A percentile compares a stretch with the other conserved stretches of the same genome.
Evolutionary conservation across 306 rosid genomes (phyloP).

Genomic region (Urtica urens): DNA sequence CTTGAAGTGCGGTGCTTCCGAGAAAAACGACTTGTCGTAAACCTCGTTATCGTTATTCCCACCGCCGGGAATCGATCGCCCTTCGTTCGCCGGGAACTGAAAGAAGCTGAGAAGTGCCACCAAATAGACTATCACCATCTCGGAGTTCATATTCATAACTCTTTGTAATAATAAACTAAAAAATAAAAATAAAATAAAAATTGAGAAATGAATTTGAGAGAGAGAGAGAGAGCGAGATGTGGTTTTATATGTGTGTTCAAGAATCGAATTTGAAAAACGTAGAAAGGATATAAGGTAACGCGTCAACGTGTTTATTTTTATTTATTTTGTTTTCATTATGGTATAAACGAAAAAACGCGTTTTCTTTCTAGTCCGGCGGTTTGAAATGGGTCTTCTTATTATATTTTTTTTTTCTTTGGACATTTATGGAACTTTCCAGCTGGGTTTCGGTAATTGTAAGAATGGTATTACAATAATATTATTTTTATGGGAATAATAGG

Average conservation of each 20-base stretch:
- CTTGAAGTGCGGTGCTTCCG: constrained; percentile 56
- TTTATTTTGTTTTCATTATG: background rate
- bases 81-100: constrained; percentile 19
- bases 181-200: no score
- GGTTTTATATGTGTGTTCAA: constrained; percentile 4
- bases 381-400: constrained; percentile 3
- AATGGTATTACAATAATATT: background rate
- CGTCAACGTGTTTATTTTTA: constrained; percentile 2
- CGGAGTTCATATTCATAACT: no score
- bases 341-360: constrained; percentile 27
- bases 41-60: constrained; percentile 7
- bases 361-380: background rate
- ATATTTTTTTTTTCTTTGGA: no score
- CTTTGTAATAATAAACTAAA: no score
- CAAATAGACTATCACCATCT: no score
- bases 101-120: constrained; percentile 13
- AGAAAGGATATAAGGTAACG: constrained; percentile 6
- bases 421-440: constrained; percentile 39
- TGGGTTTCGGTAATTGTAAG: constrained; percentile 2
- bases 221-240: background rate
- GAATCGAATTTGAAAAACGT: background rate
- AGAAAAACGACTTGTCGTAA: constrained; percentile 25
- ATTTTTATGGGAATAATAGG: constrained; percentile 3
- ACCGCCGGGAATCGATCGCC: constrained; percentile 31
- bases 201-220: no score